Base-by-base conservation (phyloP, 1,284 basidiomycete species). In the Puccinia horiana region DNA sequence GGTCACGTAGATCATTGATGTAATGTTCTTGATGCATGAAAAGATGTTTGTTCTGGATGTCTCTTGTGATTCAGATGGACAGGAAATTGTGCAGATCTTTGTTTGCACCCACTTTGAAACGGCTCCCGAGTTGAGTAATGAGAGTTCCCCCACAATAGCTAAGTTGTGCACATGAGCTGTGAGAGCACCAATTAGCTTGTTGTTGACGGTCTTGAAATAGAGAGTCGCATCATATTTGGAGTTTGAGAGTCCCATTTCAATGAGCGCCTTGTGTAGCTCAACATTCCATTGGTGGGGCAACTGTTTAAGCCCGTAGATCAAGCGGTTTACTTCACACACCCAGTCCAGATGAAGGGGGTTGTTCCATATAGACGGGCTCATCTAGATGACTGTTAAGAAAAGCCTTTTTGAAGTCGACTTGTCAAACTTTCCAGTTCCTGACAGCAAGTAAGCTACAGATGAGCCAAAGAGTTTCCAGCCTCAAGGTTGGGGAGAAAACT, bases 11-110 rank as follows among this genome's bases (percentile, higher is more conserved):
- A 6, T 72, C n/a, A 1, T 14, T 3, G 18, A 72, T 72, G 32
- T 72, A 72, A 40, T 72, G 69, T 8, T 32, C 18, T 47, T 72
- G 69, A 73, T 8, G 20, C 29, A 73, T 4, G 47, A 23, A 73
- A 11, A 73, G 14, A 20, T 18, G 26, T 6, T 42, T 9, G 70
- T 40, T 47, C 6, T 5, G 12, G 26, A 73, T 23, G 44, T 73
- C 29, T 6, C 70, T 4, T 23, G 37, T 47, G 16, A 74, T 75
- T 12, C 37, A 54, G 11, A 75, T n/a, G 8, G 73, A 75, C 9
- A 75, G 32, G 47, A 75, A 75, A 40, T 75, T 42, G 35, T 32
- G 35, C 18, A 75, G 37, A 18, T 44, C 23, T 23, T 49, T 37
- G 35, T 75, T 35, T 16, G 73, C 40, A 16, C 26, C 26, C 14